A percentile compares a stretch with the other conserved stretches of the same genome.
Conservation (phyloP, 108 stramenopile species). For the Cyclostephanos tholiformis region DNA sequence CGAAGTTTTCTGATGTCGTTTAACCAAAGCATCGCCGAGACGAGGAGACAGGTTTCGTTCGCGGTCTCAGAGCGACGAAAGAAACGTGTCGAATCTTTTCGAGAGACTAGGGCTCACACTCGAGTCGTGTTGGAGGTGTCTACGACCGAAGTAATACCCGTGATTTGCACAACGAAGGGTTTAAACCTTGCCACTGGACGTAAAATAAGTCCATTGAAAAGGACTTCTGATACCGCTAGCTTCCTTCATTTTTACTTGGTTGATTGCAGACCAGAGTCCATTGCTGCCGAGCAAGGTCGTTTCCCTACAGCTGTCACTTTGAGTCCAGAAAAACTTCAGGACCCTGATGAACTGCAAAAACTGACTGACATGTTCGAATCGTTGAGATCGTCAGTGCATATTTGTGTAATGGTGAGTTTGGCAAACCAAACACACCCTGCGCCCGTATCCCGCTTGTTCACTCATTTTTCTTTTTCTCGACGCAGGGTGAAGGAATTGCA, state of each 20-base stretch:
- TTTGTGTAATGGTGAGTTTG: slow-evolving; percentile 57
- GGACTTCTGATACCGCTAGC: slow-evolving; percentile 5
- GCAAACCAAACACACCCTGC: neutral
- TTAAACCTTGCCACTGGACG: slow-evolving; percentile 30
- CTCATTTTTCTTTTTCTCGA: neutral
- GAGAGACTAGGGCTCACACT: slow-evolving; percentile 32
- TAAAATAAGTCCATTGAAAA: slow-evolving; percentile 16
- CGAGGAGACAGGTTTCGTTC: slow-evolving; percentile 40
- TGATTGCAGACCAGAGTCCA: slow-evolving; percentile 71
- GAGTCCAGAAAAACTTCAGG: slow-evolving; percentile 66
- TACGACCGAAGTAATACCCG: slow-evolving; percentile 70
- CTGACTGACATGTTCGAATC: slow-evolving; percentile 81
- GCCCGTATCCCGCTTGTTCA: neutral
- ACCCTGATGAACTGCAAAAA: slow-evolving; percentile 63
- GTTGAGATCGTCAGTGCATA: slow-evolving; percentile 77
- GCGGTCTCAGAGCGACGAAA: slow-evolving; percentile 45
- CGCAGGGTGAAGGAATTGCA: slow-evolving; percentile 76
- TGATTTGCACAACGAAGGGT: slow-evolving; percentile 68
- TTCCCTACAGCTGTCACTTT: slow-evolving; percentile 76
- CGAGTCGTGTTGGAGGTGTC: slow-evolving; percentile 63
- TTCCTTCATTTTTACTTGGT: slow-evolving; percentile 77
- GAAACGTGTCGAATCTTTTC: slow-evolving; percentile 15
- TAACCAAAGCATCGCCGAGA: slow-evolving; percentile 49
- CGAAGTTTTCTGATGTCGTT: slow-evolving; percentile 51
- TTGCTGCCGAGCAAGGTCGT: slow-evolving; percentile 70